Base-by-base conservation (phyloP, 1,284 basidiomycete genomes). In the Erythrobasidium hasegawianum region DNA sequence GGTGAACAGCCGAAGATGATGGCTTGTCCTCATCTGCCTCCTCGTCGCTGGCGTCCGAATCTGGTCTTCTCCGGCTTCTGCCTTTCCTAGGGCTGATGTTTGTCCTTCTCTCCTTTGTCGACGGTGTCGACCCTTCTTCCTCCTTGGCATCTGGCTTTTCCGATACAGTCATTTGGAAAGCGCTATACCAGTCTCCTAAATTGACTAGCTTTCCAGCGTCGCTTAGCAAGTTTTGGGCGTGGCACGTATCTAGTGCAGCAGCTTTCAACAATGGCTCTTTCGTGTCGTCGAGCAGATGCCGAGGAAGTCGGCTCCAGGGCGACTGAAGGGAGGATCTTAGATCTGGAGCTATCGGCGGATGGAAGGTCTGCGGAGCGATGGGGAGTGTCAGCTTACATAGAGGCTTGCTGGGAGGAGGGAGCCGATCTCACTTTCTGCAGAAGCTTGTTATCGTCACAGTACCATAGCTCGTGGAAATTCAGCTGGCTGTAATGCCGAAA, bases 141-240 rank as follows among this genome's bases (percentile, higher is more conserved):
- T 13, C 58, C 54, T 53, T 40, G n/a, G n/a, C 54, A 2, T 58
- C 52, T 22, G 39, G 14, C 24, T n/a, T 33, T 24, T 26, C 56
- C 18, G 38, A 13, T 11, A 16, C 20, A 45, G 57, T 57, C 9
- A 59, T 14, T 33, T 72, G 68, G 43, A 71, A 75, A 1, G 69
- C 69, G 1, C 41, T 58, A 59, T 61, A 72, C 74, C 74, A 75
- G 57, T 75, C 74, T 7, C 69, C 71, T 16, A 75, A 52, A 45
- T 75, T 75, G 52, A 71, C 68, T 26, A 68, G 33, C 62, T 69
- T 65, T 1, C 74, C 74, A 49, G 70, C 64, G 18, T 73, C 72
- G 16, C 58, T 41, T 43, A 72, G 69, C 33, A 69, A 54, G 11
- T 52, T 58, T 38, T 65, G 49, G 24, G 56, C 49, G 26, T 22